These are phyloP conservation scores for Ascoidea tarda DNA, from an alignment of 805 yeast species.

Conservation along the genomic window DNA sequence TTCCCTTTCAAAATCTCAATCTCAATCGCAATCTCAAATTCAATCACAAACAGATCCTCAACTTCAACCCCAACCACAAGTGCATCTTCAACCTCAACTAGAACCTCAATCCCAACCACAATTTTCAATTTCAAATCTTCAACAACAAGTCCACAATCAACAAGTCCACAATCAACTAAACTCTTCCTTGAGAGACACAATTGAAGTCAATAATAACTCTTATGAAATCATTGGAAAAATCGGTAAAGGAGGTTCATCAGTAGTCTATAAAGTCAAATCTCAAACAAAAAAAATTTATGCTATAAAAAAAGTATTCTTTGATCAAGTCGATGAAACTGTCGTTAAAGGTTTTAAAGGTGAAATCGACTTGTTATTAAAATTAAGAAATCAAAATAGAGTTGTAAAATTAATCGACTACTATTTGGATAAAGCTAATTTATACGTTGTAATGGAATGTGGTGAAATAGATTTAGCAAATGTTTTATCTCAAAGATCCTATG, in stretches of 20 bases:
- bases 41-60: neutral
- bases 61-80: neutral
- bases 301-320: conserved; percentile 66
- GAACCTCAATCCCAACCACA: neutral
- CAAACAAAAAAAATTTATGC: conserved; percentile 51
- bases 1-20: neutral
- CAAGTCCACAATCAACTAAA: neutral
- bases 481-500: conserved; percentile 36
- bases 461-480: conserved; percentile 83
- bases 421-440: conserved; percentile 46
- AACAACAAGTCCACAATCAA: neutral
- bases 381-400: conserved; percentile 54
- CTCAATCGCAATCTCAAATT: neutral
- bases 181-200: neutral
- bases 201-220: conserved; percentile 38
- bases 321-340: conserved; percentile 65
- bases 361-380: conserved; percentile 52
- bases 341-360: conserved; percentile 81
- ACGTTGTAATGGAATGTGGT: conserved; percentile 88
- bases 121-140: neutral
- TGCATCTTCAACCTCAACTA: neutral
- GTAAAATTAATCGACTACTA: conserved; percentile 66
- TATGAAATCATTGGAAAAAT: conserved; percentile 67
- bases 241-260: conserved; percentile 89
- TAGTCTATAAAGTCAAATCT: conserved; percentile 67